Conservation (phyloP, 2,329 filamentous ascomycete genomes). For the Aspergillus fischeri region DNA sequence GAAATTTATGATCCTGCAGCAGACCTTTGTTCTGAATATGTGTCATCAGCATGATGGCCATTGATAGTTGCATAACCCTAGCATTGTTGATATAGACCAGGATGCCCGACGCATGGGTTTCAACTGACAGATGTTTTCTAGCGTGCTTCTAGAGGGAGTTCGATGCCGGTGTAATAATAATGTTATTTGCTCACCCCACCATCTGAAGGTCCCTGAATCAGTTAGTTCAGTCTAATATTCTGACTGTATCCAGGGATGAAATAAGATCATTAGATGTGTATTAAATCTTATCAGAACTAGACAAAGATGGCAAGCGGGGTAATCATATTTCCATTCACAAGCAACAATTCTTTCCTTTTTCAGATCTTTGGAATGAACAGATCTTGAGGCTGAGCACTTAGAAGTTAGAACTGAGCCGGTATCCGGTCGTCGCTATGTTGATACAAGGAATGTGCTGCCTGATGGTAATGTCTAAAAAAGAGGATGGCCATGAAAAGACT, state of each 20-base stretch:
- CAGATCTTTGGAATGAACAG: background rate
- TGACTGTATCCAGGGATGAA: background rate
- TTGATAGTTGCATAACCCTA: background rate
- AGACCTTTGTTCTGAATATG: background rate
- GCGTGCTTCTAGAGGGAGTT: slow-evolving; percentile 17
- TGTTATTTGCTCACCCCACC: slow-evolving; percentile 4
- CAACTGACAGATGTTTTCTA: slow-evolving; percentile 13
- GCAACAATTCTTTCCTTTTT: background rate
- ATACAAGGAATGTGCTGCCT: background rate
- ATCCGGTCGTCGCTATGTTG: no score
- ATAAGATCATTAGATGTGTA: background rate
- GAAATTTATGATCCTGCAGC: background rate
- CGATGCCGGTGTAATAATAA: slow-evolving; percentile 7
- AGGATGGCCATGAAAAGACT: background rate
- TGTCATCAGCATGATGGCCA: background rate
- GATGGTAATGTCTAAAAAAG: background rate
- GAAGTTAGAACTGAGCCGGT: background rate
- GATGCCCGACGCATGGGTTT: background rate
- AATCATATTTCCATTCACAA: background rate
- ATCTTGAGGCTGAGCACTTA: background rate
- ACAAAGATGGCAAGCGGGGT: background rate
- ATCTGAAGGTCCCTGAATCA: background rate
- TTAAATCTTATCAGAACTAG: background rate
- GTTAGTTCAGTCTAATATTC: background rate
- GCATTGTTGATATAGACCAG: background rate